phyloP scores from a whole-genome alignment of 306 rosid species.

The Erythrophleum fordii region DNA sequence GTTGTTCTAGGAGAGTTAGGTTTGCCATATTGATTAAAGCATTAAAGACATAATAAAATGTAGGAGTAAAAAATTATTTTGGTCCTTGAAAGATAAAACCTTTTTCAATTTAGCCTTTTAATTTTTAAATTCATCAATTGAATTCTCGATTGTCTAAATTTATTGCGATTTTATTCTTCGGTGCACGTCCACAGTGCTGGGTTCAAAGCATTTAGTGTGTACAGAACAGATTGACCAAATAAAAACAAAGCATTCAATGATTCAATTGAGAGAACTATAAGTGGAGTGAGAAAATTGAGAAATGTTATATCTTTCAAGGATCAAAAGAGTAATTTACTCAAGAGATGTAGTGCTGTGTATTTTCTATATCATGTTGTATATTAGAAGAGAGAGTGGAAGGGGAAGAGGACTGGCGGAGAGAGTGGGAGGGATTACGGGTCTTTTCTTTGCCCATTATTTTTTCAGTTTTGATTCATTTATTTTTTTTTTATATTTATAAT shows the following conservation, averaged over 20 bases:
- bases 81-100: not conserved
- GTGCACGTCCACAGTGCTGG: not conserved
- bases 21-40: not conserved
- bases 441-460: not conserved
- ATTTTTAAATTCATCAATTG: not conserved
- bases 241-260: not conserved
- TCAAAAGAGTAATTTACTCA: not conserved
- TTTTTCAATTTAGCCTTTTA: not conserved
- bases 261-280: not conserved
- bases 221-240: not conserved
- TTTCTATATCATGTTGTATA: not conserved
- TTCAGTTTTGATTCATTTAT: not conserved
- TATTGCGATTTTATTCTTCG: not conserved
- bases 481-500: not conserved
- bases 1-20: constrained; percentile 52
- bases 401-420: not conserved
- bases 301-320: constrained; percentile 5
- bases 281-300: not conserved
- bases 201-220: not conserved
- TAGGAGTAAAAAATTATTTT: not conserved
- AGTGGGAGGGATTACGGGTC: not conserved
- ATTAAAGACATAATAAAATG: not conserved
- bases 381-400: not conserved
- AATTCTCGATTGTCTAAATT: not conserved
- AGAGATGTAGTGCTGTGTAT: not conserved